Conservation (phyloP, 23 red algal species). For the Gracilaria gracilis region DNA sequence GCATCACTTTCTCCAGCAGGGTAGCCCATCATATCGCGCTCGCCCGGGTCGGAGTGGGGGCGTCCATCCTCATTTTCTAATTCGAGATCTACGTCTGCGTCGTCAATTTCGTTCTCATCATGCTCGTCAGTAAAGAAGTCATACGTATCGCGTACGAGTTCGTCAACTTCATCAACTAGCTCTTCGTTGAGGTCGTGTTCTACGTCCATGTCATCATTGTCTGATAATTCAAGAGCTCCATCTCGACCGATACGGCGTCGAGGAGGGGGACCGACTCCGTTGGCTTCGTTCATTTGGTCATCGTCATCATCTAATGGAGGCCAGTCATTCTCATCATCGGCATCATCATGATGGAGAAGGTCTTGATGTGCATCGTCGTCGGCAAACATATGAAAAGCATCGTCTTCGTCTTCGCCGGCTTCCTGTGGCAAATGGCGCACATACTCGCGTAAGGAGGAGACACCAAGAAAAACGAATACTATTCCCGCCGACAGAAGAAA, state of each 20-base stretch:
- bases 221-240: not conserved
- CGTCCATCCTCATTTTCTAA: slow-evolving; percentile 45
- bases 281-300: not conserved
- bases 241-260: not conserved
- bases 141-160: slow-evolving; percentile 69
- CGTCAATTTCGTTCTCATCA: slow-evolving; percentile 48
- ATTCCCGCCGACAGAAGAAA: slow-evolving; percentile 85
- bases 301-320: not conserved
- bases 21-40: slow-evolving; percentile 21
- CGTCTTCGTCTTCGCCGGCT: slow-evolving; percentile 38
- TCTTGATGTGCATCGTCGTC: slow-evolving; percentile 43
- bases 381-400: slow-evolving; percentile 37
- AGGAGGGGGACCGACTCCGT: not conserved
- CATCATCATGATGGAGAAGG: slow-evolving; percentile 30
- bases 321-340: slow-evolving; percentile 22
- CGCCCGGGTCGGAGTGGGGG: slow-evolving; percentile 11
- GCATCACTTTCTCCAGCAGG: slow-evolving; percentile 33
- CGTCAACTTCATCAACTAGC: slow-evolving; percentile 71
- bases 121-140: slow-evolving; percentile 32
- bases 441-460: slow-evolving; percentile 71
- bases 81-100: slow-evolving; percentile 3
- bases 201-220: not conserved
- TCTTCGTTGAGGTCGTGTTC: slow-evolving; percentile 52
- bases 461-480: slow-evolving; percentile 85
- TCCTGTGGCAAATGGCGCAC: slow-evolving; percentile 67